These are phyloP conservation scores for Cenococcum geophilum DNA, from an alignment of 495 filamentous ascomycete genomes.

Conservation along the genomic window DNA sequence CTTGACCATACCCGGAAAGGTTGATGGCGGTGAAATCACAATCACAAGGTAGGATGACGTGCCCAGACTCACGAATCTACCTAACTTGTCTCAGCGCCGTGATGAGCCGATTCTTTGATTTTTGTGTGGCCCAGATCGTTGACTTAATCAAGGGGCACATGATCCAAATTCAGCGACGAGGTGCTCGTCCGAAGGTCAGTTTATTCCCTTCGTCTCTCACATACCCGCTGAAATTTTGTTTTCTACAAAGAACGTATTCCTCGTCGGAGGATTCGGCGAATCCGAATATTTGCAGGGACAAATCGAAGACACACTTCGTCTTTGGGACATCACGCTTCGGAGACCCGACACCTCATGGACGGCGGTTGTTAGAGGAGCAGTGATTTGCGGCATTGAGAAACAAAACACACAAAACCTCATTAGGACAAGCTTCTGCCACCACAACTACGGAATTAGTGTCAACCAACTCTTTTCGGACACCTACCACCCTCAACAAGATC, in stretches of 20 bases:
- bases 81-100: neutral
- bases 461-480: conserved; percentile 8
- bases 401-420: conserved; percentile 6
- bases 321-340: conserved; percentile 15
- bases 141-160: conserved; percentile 14
- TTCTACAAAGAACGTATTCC: conserved; percentile 21
- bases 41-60: conserved; percentile 12
- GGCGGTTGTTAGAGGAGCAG: conserved; percentile 23
- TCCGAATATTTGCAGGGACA: conserved; percentile 18
- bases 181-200: conserved; percentile 7
- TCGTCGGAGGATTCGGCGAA: conserved; percentile 24
- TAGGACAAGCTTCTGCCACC: conserved; percentile 7
- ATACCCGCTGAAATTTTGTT: neutral
- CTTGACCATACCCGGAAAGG: conserved; percentile 14
- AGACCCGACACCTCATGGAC: conserved; percentile 27
- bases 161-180: conserved; percentile 9
- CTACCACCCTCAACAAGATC: conserved; percentile 4
- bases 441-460: conserved; percentile 13
- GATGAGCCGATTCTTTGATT: conserved; percentile 19
- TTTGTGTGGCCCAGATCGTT: conserved; percentile 14
- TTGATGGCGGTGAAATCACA: conserved; percentile 15
- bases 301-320: conserved; percentile 6
- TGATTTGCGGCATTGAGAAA: conserved; percentile 22
- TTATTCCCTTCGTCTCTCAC: neutral
- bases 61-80: neutral